Evolutionary conservation across 2,329 filamentous ascomycete genomes (phyloP).

Genomic region (Hypoxylon sp.): DNA sequence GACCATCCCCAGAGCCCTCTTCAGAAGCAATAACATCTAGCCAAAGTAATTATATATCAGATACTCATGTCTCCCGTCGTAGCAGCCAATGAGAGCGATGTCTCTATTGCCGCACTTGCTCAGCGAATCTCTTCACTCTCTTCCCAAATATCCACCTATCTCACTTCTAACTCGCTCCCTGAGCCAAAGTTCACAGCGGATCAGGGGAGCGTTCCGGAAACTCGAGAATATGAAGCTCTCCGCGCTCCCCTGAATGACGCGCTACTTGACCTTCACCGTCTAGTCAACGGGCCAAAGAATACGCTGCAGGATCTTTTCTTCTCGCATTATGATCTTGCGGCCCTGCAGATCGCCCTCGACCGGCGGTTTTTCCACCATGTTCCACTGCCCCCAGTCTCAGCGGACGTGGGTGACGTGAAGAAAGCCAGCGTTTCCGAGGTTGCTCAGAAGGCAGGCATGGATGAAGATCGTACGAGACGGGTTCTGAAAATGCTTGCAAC

Average conservation of each 20-base stretch:
- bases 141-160: not conserved
- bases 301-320: slow-evolving; percentile 29
- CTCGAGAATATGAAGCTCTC: not conserved
- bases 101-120: not conserved
- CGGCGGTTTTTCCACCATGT: slow-evolving; percentile 39
- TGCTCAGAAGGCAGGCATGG: slow-evolving; percentile 36
- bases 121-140: not conserved
- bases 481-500: slow-evolving; percentile 48
- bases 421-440: not conserved
- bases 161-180: not conserved
- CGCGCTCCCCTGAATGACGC: slow-evolving; percentile 2
- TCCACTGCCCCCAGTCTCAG: slow-evolving; percentile 22
- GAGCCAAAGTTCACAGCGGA: not conserved
- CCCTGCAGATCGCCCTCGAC: slow-evolving; percentile 44
- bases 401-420: not conserved
- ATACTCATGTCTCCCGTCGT: not conserved
- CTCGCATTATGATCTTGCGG: slow-evolving; percentile 43
- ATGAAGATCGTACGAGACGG: slow-evolving; percentile 43
- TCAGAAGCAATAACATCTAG: not conserved
- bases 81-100: not conserved
- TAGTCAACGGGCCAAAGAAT: not conserved
- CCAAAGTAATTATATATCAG: not conserved
- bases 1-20: not conserved
- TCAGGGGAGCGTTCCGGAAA: not conserved
- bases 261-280: slow-evolving; percentile 1